A percentile compares a stretch with the other conserved stretches of the same genome.
These are phyloP conservation scores for Platismatia glauca DNA, from an alignment of 495 filamentous ascomycete genomes.

Conservation along the genomic window DNA sequence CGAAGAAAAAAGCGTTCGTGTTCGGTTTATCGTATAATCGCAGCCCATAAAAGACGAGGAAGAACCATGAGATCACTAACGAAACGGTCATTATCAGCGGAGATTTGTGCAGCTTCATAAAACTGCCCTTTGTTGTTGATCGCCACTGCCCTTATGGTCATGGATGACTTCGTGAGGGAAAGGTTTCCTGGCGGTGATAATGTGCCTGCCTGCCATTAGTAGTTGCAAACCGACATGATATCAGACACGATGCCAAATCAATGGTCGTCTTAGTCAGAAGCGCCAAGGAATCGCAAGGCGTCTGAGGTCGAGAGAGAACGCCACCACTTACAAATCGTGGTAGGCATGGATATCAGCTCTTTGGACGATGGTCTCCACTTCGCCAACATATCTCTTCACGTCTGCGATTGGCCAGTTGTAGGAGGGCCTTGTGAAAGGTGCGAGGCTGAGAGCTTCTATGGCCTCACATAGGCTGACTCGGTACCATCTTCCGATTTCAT, in stretches of 20 bases:
- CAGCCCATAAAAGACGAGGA: neutral
- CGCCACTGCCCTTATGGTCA: neutral
- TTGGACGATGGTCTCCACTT: constrained; percentile 62
- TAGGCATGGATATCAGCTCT: constrained; percentile 59
- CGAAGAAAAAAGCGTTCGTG: neutral
- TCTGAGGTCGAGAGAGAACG: neutral
- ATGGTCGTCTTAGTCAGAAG: neutral
- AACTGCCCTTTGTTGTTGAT: constrained; percentile 1
- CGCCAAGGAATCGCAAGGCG: constrained; percentile 1
- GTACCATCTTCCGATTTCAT: constrained; percentile 76
- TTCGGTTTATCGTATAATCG: neutral
- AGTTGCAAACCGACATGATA: neutral
- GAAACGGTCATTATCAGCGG: neutral
- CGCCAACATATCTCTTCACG: constrained; percentile 50
- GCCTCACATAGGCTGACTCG: constrained; percentile 54
- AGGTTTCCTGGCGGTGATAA: constrained; percentile 22
- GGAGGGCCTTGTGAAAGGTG: constrained; percentile 56
- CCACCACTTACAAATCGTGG: constrained; percentile 49
- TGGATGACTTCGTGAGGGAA: neutral
- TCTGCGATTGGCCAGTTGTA: constrained; percentile 55
- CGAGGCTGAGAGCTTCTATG: constrained; percentile 64
- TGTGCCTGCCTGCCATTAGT: constrained; percentile 15
- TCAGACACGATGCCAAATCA: neutral
- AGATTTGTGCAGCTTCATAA: neutral
- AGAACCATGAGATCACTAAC: neutral